phyloP scores from a whole-genome alignment of 2,329 filamentous ascomycete species.

The Paraconiothyrium sp. region DNA sequence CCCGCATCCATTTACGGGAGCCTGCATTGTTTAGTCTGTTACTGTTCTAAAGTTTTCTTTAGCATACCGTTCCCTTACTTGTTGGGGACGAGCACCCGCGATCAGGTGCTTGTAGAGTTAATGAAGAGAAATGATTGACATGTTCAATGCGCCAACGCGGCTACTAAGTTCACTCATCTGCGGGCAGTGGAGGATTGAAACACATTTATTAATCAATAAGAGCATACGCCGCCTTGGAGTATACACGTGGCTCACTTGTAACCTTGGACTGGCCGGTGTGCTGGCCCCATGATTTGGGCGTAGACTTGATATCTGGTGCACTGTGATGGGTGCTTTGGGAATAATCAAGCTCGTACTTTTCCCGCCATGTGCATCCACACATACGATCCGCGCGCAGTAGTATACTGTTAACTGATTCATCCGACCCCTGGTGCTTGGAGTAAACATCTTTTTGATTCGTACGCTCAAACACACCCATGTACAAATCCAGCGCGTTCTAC shows the following conservation, averaged over 20 bases:
- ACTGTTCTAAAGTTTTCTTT: too few species aligned
- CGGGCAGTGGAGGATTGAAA: not conserved
- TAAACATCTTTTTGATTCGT: not conserved
- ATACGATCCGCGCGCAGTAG: too few species aligned
- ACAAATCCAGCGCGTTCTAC: not conserved
- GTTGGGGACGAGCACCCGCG: too few species aligned
- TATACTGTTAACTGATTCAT: too few species aligned
- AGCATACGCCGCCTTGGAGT: not conserved
- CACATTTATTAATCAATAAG: not conserved
- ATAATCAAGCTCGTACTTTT: not conserved
- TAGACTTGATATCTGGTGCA: not conserved
- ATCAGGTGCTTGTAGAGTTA: not conserved
- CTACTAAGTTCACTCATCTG: not conserved
- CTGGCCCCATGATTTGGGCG: not conserved
- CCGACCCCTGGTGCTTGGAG: not conserved
- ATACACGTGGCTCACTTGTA: not conserved
- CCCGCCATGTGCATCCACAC: too few species aligned
- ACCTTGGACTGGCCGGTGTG: not conserved
- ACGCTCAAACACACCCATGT: not conserved
- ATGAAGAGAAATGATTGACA: not conserved
- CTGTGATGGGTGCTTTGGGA: not conserved
- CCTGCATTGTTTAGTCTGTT: too few species aligned
- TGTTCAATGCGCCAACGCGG: not conserved
- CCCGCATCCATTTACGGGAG: too few species aligned
- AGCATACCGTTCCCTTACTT: too few species aligned